phyloP scores from a whole-genome alignment of 2,329 filamentous ascomycete species.

The Fusarium caatingaense region DNA sequence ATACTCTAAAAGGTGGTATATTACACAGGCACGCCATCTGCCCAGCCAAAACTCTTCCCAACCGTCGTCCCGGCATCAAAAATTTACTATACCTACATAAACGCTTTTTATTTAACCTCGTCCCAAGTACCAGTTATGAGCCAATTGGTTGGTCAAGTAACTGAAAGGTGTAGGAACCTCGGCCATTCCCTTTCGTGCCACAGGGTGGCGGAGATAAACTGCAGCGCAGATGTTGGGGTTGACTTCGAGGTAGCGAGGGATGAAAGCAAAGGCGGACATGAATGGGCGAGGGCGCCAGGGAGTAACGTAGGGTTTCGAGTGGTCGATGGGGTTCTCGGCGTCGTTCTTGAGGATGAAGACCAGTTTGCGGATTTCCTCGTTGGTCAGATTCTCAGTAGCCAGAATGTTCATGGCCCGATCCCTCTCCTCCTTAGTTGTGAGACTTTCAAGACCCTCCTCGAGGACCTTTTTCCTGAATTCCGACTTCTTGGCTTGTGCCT shows the following conservation, averaged over 20 bases:
- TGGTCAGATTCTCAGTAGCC: constrained; percentile 51
- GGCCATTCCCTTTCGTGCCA: constrained; percentile 81
- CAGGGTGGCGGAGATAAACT: constrained; percentile 93
- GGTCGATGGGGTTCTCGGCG: constrained; percentile 80
- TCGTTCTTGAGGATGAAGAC: constrained; percentile 69
- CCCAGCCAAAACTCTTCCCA: constrained; percentile 37
- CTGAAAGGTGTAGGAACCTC: constrained; percentile 89
- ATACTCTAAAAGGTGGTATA: constrained; percentile 49
- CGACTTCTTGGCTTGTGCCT: constrained; percentile 35
- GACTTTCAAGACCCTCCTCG: constrained; percentile 51
- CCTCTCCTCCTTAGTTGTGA: constrained; percentile 49
- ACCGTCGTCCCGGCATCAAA: constrained; percentile 21
- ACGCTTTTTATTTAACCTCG: constrained; percentile 67
- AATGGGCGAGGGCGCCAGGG: constrained; percentile 89
- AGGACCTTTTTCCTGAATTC: constrained; percentile 49
- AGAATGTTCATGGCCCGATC: constrained; percentile 50
- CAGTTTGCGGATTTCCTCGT: constrained; percentile 66
- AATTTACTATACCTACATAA: constrained; percentile 5
- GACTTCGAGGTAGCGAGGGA: constrained; percentile 95
- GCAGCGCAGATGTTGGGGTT: constrained; percentile 97
- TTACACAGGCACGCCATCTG: constrained; percentile 45
- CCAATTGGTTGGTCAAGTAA: constrained; percentile 77
- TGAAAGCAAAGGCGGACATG: constrained; percentile 94
- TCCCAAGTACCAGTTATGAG: constrained; percentile 94
- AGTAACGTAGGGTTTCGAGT: constrained; percentile 84